Conservation (phyloP, 1,284 basidiomycete genomes). For the Cutaneotrichosporon dermatis region DNA sequence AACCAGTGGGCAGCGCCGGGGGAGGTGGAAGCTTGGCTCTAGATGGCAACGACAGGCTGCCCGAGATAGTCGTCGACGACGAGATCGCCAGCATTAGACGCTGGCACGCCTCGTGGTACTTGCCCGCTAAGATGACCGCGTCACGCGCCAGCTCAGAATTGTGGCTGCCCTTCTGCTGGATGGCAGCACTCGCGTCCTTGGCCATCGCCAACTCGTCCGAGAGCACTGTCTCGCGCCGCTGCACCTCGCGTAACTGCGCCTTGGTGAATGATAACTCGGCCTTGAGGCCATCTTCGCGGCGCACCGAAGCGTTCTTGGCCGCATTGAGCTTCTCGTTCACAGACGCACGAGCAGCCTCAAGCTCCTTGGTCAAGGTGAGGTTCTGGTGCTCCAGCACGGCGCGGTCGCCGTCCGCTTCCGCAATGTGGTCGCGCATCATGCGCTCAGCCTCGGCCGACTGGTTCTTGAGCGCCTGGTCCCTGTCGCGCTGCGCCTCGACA, state of each 20-base stretch:
- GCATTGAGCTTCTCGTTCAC: slow-evolving; percentile 42
- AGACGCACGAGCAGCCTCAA: slow-evolving; percentile 41
- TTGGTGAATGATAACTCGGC: slow-evolving; percentile 47
- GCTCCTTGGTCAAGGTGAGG: slow-evolving; percentile 60
- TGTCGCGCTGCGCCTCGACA: slow-evolving; percentile 62
- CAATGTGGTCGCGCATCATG: slow-evolving; percentile 76
- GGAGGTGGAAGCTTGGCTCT: slow-evolving; percentile 12
- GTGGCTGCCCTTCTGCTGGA: slow-evolving; percentile 32
- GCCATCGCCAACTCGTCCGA: slow-evolving; percentile 43
- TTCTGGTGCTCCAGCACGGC: slow-evolving; percentile 84
- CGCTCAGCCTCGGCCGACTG: slow-evolving; percentile 78
- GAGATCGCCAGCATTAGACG: slow-evolving; percentile 40
- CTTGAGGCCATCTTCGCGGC: slow-evolving; percentile 47
- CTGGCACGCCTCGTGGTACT: slow-evolving; percentile 43
- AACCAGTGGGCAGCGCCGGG: background rate
- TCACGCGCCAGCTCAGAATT: slow-evolving; percentile 37
- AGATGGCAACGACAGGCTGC: slow-evolving; percentile 23
- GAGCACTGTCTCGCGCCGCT: slow-evolving; percentile 39
- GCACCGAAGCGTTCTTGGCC: slow-evolving; percentile 38
- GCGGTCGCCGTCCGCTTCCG: slow-evolving; percentile 84
- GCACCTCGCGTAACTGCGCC: slow-evolving; percentile 44
- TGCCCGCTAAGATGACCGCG: slow-evolving; percentile 38
- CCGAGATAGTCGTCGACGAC: slow-evolving; percentile 43
- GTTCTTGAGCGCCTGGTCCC: slow-evolving; percentile 67
- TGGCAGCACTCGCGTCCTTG: slow-evolving; percentile 32